These are phyloP conservation scores for Ocimum tenuiflorum DNA, from an alignment of 257 asterid species.

Conservation along the genomic window DNA sequence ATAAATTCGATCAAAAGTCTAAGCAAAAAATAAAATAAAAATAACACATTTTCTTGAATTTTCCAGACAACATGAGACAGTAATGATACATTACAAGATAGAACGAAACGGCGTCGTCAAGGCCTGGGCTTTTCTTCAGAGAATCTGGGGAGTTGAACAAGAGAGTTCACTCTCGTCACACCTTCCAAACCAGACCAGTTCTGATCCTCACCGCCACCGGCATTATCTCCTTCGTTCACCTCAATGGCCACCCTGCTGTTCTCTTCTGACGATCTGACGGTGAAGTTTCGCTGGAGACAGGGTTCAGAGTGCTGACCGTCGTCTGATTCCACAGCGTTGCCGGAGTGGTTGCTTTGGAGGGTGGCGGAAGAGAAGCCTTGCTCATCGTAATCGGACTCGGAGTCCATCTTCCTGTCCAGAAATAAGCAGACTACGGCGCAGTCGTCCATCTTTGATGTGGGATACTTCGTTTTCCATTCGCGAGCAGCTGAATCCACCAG, in stretches of 20 bases:
- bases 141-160: constrained; percentile 94
- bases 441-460: constrained; percentile 93
- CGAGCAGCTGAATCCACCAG: constrained; percentile 83
- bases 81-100: background rate
- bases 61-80: background rate
- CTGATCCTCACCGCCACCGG: constrained; percentile 42
- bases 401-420: constrained; percentile 81
- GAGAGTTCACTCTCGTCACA: constrained; percentile 87
- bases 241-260: constrained; percentile 31
- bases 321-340: constrained; percentile 62
- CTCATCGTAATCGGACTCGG: constrained; percentile 77
- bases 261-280: constrained; percentile 67
- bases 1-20: constrained; percentile 12
- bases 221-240: constrained; percentile 24
- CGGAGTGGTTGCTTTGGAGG: constrained; percentile 70
- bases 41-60: constrained; percentile 13
- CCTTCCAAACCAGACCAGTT: constrained; percentile 97
- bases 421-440: constrained; percentile 93
- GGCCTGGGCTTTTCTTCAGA: constrained; percentile 67
- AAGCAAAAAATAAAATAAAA: background rate
- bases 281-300: constrained; percentile 65
- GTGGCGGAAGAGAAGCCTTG: constrained; percentile 78
- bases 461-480: constrained; percentile 87
- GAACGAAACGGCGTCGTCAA: constrained; percentile 15
- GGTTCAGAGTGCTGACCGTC: constrained; percentile 75